Percentiles rank a stretch among this genome's conserved stretches.
Evolutionary conservation across 345 rosid species (phyloP).

Genomic region (Populus simonii): DNA sequence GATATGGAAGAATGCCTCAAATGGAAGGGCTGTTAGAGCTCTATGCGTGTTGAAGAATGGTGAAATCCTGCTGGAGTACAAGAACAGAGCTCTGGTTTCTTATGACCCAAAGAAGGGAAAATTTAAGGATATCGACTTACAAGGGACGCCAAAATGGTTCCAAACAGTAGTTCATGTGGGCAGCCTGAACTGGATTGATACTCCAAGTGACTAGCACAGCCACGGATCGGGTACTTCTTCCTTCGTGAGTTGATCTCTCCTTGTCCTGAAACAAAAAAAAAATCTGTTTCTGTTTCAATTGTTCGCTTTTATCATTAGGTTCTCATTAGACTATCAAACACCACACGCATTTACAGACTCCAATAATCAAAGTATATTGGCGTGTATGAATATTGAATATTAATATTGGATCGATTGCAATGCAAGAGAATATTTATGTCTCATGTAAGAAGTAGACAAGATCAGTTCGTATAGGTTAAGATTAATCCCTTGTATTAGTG

Average conservation of each 20-base stretch:
- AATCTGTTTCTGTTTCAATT: neutral
- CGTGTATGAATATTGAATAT: neutral
- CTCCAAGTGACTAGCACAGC: conserved; percentile 12
- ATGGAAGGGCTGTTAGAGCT: conserved; percentile 51
- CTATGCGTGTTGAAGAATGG: conserved; percentile 60
- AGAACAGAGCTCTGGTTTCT: conserved; percentile 58
- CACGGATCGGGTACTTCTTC: neutral
- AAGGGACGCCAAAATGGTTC: conserved; percentile 75
- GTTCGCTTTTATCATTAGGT: neutral
- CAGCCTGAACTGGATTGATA: conserved; percentile 62
- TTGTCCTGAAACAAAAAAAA: neutral
- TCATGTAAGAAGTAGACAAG: no score
- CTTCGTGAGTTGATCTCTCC: neutral
- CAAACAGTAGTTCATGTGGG: conserved; percentile 66
- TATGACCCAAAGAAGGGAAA: conserved; percentile 60
- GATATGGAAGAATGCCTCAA: conserved; percentile 48
- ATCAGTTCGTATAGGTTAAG: no score
- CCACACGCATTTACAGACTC: neutral
- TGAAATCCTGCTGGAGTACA: conserved; percentile 78
- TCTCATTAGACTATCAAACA: neutral
- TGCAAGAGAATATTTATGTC: no score
- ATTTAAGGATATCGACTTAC: conserved; percentile 54
- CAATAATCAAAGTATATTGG: neutral
- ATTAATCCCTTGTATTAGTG: no score
- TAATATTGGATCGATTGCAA: neutral